Base-by-base conservation (phyloP, 768 basidiomycete genomes). In the Leccinum boreale region DNA sequence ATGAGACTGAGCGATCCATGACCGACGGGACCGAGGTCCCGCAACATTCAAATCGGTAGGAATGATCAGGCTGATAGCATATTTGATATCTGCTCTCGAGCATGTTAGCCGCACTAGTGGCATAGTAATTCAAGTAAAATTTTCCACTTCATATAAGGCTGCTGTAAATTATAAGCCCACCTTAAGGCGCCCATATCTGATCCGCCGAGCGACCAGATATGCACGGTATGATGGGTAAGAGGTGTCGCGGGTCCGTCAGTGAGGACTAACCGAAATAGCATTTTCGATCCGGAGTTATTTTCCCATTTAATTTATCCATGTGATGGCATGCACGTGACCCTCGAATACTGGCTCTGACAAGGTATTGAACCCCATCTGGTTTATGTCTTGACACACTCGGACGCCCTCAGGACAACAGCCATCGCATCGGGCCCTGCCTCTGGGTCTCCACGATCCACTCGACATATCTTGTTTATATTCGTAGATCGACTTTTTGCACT, bases 401-500 rank as follows among this genome's bases (percentile, higher is more conserved):
- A 36, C 65, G 31, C 23, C 15, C 31, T 2, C 36, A 58, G 47
- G 50, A 67, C 59, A 44, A 55, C 53, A 28, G 45, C 24, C 28
- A 47, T 56, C 53, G 53, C 53, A 39, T n/a, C n/a, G 36, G 56
- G 53, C 52, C 52, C 56, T 49, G 42, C 59, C 50, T 45, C 5
- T 45, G 58, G 59, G 53, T 48, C 28, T 50, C 39, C 29, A 60
- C 58, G 58, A 55, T 56, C 49, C 57, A 53, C 46, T 54, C 55
- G 17, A 36, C 17, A 56, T 46, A 66, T 63, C 61, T 70, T 68
- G 68, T 59, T 57, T 56, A 68, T 70, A 70, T 53, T 59, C 49
- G 45, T 39, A 45, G 52, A 55, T 61, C 57, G 24, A 52, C 60
- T 53, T 53, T n/a, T 56, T 62, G 35, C 58, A 14, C 23, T 44